Base-by-base conservation (phyloP, 169 alveolate genomes). In the Plasmodium gonderi region DNA sequence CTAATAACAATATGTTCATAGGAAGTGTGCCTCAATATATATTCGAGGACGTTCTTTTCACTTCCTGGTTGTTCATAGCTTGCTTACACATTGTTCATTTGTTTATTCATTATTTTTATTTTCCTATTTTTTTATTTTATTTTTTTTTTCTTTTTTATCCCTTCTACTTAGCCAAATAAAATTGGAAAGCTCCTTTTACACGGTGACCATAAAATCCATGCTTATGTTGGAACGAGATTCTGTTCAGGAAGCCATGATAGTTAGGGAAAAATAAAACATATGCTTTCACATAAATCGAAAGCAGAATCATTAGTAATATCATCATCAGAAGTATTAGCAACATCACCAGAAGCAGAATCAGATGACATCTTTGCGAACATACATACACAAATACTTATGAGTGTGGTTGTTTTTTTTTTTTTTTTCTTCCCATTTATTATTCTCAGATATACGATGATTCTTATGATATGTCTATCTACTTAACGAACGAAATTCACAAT, bases 401-500 rank as follows among this genome's bases (percentile, higher is more conserved):
- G 23, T 74, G 38, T 51, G 9, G 31, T 17, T 2, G 29, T 69
- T 4, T 4, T 60, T 36, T 5, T 31, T 72, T 81, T 72, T 29
- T 33, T 44, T 33, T 83, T 76, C 29, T 29, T 45, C 44, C 74
- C 33, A n/a, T n/a, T n/a, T n/a, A n/a, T n/a, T 60, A 2, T 47
- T 65, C 67, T 36, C 65, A 90, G 94, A 90, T 90, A 36, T 90
- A 90, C 38, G 90, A 90, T 47, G 94, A 90, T 40, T 90, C 94
- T 3, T 90, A 77, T 31, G 80, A 78, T 26, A 90, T 90, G 94
- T 76, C 78, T 40, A 90, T 90, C 12, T 90, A 90, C 38, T 65
- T 90, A 54, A 90, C 91, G 80, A 90, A 90, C 44, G 94, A 90
- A 90, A 45, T 90, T 42, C 94, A 90, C 69, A 90, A 90, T 90